Percentiles rank a stretch among this genome's conserved stretches.
These are phyloP conservation scores for Cardamine chenopodiifolia DNA, from an alignment of 345 rosid genomes.

Conservation along the genomic window DNA sequence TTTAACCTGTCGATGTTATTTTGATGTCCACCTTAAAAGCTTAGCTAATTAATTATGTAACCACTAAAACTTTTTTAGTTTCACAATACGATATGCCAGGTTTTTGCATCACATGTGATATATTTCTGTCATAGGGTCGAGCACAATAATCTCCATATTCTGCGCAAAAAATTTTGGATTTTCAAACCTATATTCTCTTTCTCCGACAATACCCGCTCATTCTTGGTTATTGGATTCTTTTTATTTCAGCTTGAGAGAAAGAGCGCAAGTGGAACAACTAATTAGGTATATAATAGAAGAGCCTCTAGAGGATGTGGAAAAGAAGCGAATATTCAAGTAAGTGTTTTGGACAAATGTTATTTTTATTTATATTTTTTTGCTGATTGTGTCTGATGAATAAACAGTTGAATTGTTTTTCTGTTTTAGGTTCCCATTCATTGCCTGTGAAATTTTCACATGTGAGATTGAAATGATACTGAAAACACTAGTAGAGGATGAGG, in stretches of 20 bases:
- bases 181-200: slow-evolving; percentile 19
- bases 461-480: slow-evolving; percentile 90
- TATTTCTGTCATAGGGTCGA: neutral
- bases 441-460: slow-evolving; percentile 92
- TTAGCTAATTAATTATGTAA: neutral
- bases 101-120: slow-evolving; percentile 9
- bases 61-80: neutral
- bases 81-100: neutral
- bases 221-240: slow-evolving; percentile 27
- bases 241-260: slow-evolving; percentile 77
- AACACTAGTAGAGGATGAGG: slow-evolving; percentile 90
- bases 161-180: slow-evolving; percentile 1
- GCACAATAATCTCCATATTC: neutral
- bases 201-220: slow-evolving; percentile 2
- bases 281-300: slow-evolving; percentile 77
- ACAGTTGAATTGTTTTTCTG: slow-evolving; percentile 5
- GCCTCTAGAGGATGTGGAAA: slow-evolving; percentile 73
- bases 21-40: slow-evolving; percentile 4
- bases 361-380: neutral
- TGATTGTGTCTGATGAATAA: slow-evolving; percentile 22
- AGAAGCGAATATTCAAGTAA: slow-evolving; percentile 73
- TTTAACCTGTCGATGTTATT: slow-evolving; percentile 8
- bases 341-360: slow-evolving; percentile 35
- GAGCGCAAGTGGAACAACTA: slow-evolving; percentile 76
- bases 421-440: slow-evolving; percentile 83